Evolutionary conservation across 1,284 basidiomycete genomes (phyloP).

Genomic region (Rhodotorula sp.): DNA sequence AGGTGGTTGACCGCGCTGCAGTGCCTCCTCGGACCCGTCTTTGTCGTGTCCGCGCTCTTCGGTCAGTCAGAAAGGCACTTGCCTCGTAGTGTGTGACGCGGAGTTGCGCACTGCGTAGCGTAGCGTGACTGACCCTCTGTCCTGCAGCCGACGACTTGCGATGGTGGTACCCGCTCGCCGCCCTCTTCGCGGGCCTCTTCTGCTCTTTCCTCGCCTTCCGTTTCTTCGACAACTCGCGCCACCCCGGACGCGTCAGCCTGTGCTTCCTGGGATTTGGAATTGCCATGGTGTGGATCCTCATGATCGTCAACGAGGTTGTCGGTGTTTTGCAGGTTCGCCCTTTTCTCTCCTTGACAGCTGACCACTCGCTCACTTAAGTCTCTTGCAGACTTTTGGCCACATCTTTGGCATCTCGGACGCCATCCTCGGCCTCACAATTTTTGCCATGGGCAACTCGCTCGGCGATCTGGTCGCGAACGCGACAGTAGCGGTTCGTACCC

Average conservation of each 20-base stretch:
- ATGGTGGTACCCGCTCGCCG: slow-evolving; percentile 63
- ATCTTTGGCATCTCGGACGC: slow-evolving; percentile 95
- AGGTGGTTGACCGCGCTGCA: slow-evolving; percentile 80
- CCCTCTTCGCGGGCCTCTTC: slow-evolving; percentile 60
- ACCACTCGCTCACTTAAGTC: slow-evolving; percentile 1
- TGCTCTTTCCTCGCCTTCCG: slow-evolving; percentile 62
- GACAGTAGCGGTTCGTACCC: slow-evolving; percentile 66
- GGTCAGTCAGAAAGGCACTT: neutral
- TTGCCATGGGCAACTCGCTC: slow-evolving; percentile 92
- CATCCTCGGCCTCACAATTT: slow-evolving; percentile 93
- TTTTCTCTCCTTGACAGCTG: neutral
- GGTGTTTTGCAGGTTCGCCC: slow-evolving; percentile 71
- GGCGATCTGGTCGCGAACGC: slow-evolving; percentile 97
- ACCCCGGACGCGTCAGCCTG: slow-evolving; percentile 65
- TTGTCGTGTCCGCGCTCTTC: slow-evolving; percentile 13
- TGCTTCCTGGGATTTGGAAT: slow-evolving; percentile 87
- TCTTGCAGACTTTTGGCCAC: slow-evolving; percentile 75
- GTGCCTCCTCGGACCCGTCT: slow-evolving; percentile 74
- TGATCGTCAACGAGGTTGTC: slow-evolving; percentile 91
- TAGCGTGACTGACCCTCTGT: slow-evolving; percentile 22
- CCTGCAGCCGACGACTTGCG: slow-evolving; percentile 58
- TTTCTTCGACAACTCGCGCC: slow-evolving; percentile 64
- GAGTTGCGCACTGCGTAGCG: neutral
- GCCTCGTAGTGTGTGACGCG: neutral
- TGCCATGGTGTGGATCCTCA: slow-evolving; percentile 91